Base-by-base conservation (phyloP, 163 green algal genomes). In the Chlamydomonas reinhardtii region DNA sequence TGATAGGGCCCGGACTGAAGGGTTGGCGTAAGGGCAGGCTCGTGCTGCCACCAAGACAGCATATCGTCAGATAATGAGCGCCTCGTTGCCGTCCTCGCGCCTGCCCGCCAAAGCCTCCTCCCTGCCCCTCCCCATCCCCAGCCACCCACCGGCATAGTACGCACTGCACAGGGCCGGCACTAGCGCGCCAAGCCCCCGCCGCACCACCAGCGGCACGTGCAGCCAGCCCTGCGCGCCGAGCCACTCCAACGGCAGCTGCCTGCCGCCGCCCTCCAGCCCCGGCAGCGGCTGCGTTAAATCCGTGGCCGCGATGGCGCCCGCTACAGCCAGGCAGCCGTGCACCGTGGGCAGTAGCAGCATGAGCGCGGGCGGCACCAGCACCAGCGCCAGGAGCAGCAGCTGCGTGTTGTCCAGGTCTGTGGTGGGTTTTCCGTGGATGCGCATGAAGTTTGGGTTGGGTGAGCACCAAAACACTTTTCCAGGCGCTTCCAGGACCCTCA, bases 291-390 rank as follows among this genome's bases (percentile, higher is more conserved):
- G 64, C 74, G 76, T 4, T 12, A 83, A 34, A 56, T 88, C 73
- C 3, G 48, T 4, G 0, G 56, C n/a, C 62, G 73, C 17, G 29
- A 88, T 39, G 27, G 77, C 37, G 31, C 62, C 73, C 34, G 54
- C 52, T 43, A 83, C 65, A 3, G 20, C 25, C 20, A 82, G 34
- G 12, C 52, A 19, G 19, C 83, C 83, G 74, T 88, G 73, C 39
- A 78, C 59, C 16, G 83, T 65, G 24, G 83, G 83, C 61, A 88
- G 83, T 73, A 88, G 73, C 83, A 88, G 59, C 64, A 88, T 43
- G 62, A 82, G 59, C 35, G 62, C 59, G 39, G 82, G 82, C 61
- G 83, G 37, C 73, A 83, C 73, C 71, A 72, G 39, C 59, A 69
- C 48, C 29, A 59, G 48, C 12, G 83, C 43, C 24, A 83, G 35